Evolutionary conservation across 768 basidiomycete species (phyloP).

Genomic region (Galerina sulciceps): DNA sequence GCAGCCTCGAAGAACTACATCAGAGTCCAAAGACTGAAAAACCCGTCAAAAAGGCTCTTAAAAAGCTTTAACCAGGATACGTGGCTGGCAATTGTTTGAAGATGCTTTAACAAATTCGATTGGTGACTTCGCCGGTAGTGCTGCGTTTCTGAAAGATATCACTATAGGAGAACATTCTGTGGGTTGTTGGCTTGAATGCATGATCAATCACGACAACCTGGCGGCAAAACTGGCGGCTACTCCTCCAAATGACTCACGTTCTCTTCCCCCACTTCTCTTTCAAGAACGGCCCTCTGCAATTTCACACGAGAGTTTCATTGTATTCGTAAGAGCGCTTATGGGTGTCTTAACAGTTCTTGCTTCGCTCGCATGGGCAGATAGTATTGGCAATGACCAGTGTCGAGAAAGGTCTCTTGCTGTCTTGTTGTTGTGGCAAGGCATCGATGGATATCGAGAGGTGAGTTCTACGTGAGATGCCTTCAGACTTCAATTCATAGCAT

Average conservation of each 20-base stretch:
- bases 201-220: conserved; percentile 63
- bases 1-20: conserved; percentile 41
- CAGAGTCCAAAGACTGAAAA: conserved; percentile 40
- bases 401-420: conserved; percentile 68
- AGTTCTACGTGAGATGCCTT: conserved; percentile 11
- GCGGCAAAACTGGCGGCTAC: conserved; percentile 47
- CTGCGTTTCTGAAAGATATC: conserved; percentile 60
- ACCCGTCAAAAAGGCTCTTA: conserved; percentile 47
- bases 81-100: conserved; percentile 64
- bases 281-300: conserved; percentile 27
- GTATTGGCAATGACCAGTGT: conserved; percentile 65
- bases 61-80: conserved; percentile 53
- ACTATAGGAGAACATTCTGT: conserved; percentile 67
- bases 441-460: conserved; percentile 78
- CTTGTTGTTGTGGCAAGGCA: conserved; percentile 65
- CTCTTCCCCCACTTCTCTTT: conserved; percentile 45
- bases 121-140: conserved; percentile 54
- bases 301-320: conserved; percentile 62
- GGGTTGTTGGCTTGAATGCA: conserved; percentile 75
- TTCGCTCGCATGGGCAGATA: conserved; percentile 82
- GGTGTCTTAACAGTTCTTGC: conserved; percentile 71
- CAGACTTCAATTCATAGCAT: conserved; percentile 4
- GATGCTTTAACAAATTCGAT: conserved; percentile 60
- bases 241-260: conserved; percentile 34
- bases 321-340: conserved; percentile 67